phyloP scores from a whole-genome alignment of 108 stramenopile genomes.

The Pseudonitzschia multiseries region DNA sequence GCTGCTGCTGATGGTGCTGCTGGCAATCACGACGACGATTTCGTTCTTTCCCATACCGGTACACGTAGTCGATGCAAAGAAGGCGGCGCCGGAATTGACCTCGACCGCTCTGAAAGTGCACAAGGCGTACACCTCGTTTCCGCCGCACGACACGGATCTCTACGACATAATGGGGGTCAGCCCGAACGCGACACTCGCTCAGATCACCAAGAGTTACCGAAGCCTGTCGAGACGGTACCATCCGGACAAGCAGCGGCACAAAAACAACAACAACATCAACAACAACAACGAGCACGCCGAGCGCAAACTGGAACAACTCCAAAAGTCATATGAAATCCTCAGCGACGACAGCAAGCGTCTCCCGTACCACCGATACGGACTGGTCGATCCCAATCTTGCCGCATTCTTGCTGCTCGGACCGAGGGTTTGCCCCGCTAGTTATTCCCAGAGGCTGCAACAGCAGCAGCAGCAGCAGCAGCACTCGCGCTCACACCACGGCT shows the following conservation, averaged over 20 bases:
- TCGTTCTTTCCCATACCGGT: not conserved
- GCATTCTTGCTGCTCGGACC: slow-evolving; percentile 56
- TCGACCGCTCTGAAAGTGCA: slow-evolving; percentile 52
- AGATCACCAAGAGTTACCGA: slow-evolving; percentile 75
- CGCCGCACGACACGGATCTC: slow-evolving; percentile 70
- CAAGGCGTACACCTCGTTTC: slow-evolving; percentile 37
- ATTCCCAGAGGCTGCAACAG: not conserved
- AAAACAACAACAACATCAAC: not conserved
- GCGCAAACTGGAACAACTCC: slow-evolving; percentile 44
- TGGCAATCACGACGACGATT: not conserved
- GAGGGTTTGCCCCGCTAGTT: slow-evolving; percentile 3
- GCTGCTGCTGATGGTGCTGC: not conserved
- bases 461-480: not conserved
- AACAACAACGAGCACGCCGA: slow-evolving; percentile 22
- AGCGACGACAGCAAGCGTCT: slow-evolving; percentile 70
- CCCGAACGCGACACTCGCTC: slow-evolving; percentile 65
- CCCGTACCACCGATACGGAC: slow-evolving; percentile 75
- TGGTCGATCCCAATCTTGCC: slow-evolving; percentile 51
- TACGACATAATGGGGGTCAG: slow-evolving; percentile 78
- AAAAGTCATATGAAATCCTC: slow-evolving; percentile 71
- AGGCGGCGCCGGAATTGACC: slow-evolving; percentile 33
- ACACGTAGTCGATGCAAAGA: slow-evolving; percentile 5
- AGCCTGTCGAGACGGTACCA: slow-evolving; percentile 62
- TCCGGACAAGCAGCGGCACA: slow-evolving; percentile 74
- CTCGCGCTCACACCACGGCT: no score